phyloP scores from a whole-genome alignment of 768 basidiomycete species.

The Kwoniella bestiolae region DNA sequence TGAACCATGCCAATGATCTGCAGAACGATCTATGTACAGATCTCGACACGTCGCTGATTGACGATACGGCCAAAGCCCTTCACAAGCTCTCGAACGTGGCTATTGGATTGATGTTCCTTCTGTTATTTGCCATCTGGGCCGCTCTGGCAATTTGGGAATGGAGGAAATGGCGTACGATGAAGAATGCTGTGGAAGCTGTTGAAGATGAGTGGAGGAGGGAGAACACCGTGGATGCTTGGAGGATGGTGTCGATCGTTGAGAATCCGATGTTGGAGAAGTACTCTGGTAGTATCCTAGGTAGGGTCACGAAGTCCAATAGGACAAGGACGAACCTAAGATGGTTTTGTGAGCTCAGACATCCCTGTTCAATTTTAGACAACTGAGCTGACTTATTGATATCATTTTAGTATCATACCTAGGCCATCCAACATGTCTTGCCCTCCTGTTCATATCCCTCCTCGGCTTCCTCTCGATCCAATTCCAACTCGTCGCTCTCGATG shows the following conservation, averaged over 20 bases:
- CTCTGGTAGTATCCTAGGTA: slow-evolving; percentile 30
- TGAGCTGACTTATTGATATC: background rate
- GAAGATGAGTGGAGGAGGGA: slow-evolving; percentile 41
- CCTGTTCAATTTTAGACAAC: no score
- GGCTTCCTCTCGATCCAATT: slow-evolving; percentile 84
- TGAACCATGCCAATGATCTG: slow-evolving; percentile 31
- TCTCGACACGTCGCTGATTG: slow-evolving; percentile 81
- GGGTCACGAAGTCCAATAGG: slow-evolving; percentile 31
- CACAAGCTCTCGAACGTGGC: slow-evolving; percentile 78
- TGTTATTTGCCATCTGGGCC: slow-evolving; percentile 73
- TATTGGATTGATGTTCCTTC: slow-evolving; percentile 70
- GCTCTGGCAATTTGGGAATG: slow-evolving; percentile 79
- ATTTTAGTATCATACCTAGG: slow-evolving; percentile 74
- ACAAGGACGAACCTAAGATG: slow-evolving; percentile 75
- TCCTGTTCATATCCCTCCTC: slow-evolving; percentile 90
- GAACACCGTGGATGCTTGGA: slow-evolving; percentile 45
- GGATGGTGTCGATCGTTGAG: slow-evolving; percentile 54
- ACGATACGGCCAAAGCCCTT: slow-evolving; percentile 80
- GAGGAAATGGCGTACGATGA: slow-evolving; percentile 73
- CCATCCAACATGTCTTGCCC: slow-evolving; percentile 85
- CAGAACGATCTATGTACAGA: slow-evolving; percentile 68
- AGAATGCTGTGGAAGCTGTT: slow-evolving; percentile 43
- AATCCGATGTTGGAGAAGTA: slow-evolving; percentile 55
- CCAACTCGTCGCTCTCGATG: slow-evolving; percentile 78
- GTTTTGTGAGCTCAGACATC: slow-evolving; percentile 63